Evolutionary conservation across 1,284 basidiomycete genomes (phyloP), one percentile per base, ranked within the genome.

Genomic region (Naganishia liquefaciens): DNA sequence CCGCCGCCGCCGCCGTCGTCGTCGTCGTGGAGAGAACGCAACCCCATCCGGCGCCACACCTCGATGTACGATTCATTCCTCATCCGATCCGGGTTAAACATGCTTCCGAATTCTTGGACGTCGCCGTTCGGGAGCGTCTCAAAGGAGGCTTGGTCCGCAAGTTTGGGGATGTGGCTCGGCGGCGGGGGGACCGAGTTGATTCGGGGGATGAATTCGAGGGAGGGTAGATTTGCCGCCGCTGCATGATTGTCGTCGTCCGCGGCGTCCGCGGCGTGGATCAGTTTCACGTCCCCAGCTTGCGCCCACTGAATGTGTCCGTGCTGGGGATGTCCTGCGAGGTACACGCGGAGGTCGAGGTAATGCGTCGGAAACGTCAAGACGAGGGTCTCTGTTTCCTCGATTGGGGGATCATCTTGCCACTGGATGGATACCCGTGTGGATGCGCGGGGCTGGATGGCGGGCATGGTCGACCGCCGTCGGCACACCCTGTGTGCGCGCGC

Each of bases 381-480:
- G 33, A 75, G 68, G 7, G 74, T 75, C 43, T 75, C 73, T 3
- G 73, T 75, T 53, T 73, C 72, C 64, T 76, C 75, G 15, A 50
- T 39, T 0, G 74, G 55, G 0, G 68, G 58, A 7, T 53, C 63
- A 5, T 70, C 73, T 5, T 58, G 57, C 75, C 75, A 76, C 13
- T 70, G 70, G 47, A 76, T 74, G 21, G 72, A 74, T n/a, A 74
- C 57, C 27, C 74, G 71, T 9, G 62, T 72, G 0, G 73, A 73
- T 6, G 72, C 72, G 50, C 74, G 28, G 3, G 55, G 52, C 27
- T 44, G 19, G 13, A 60, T 25, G 2, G 55, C 37, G 2, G 5
- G 15, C 54, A 57, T 57, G 15, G 54, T 43, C 30, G 10, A 33
- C 30, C 5, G 30, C 5, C 30, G 30, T 33, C 30, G 30, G 10